Base-by-base conservation (phyloP, 2,329 filamentous ascomycete genomes). In the Cercospora sp. region DNA sequence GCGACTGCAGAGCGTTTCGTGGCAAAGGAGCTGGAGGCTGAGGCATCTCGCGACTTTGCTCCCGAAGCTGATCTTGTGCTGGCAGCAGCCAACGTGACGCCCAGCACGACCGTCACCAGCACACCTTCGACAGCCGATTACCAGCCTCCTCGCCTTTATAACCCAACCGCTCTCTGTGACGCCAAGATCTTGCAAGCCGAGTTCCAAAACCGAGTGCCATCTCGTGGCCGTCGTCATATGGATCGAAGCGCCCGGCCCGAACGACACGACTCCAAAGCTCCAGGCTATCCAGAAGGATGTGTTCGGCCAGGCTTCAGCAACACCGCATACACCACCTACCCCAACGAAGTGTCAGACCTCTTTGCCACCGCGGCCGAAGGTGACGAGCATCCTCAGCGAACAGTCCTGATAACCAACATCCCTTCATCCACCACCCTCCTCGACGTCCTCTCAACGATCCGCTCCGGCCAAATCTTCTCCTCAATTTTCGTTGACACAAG, bases 401-500 rank as follows among this genome's bases (percentile, higher is more conserved):
- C 72, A 1, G 71, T 76, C 6, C 58, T 73, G 30, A 70, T 77
- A 45, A 69, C 43, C 53, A 70, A 70, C 60, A 69, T 77, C 34
- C 69, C 74, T 2, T 16, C 67, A 1, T 65, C 61, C 18, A 71
- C 68, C 21, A 67, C 65, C 1, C 66, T 76, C 9, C 53, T 69
- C 51, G 65, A 72, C 3, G 64, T 76, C 13, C 70, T 77, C 24
- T 68, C 71, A n/a, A 66, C 64, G 5, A 65, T 77, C 62, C 57
- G 40, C 12, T 63, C 63, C n/a, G 72, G 73, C 32, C 68, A 57
- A 13, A 65, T 77, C 59, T 45, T 74, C 51, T 66, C 66, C 10
- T 65, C 71, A 3, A 62, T 34, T 32, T 69, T 70, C 53, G 24
- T 71, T 61, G 65, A 69, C n/a, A 75, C 71, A 1, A n/a, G n/a